Base-by-base conservation (phyloP, 805 yeast genomes). In the Candida pseudofarinosa region DNA sequence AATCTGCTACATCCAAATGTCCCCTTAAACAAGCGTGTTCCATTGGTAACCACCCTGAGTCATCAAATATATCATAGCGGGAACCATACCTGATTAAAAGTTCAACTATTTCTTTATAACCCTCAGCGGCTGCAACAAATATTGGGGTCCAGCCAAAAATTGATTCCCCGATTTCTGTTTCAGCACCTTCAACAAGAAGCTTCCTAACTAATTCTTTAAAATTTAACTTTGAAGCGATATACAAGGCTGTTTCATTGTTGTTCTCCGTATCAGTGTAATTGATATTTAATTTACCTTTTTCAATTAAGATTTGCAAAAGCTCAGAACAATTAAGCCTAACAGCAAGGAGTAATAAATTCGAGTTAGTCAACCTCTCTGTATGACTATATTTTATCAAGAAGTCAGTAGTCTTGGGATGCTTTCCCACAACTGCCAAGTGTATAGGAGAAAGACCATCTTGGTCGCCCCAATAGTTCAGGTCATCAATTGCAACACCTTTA, bases 1-100 rank as follows among this genome's bases (percentile, higher is more conserved):
- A 52, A 40, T 79, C 79, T 1, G 93, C 83, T 31, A 88, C 77
- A 2, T 69, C 73, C 44, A 90, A 65, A 59, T 89, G 95, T 4
- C 98, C 98, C 53, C 97, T 75, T 37, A 91, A 69, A 38, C 88
- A 83, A 0, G 97, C 97, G 62, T 91, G 98, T 56, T 91, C 98
- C 81, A 88, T 81, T n/a, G 98, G 96, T 15, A 88, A 80, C 98
- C 98, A 91, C 0, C 97, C 97, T 40, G 93, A 83, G 37, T 80
- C 83, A 65, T 91, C 98, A 14, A 76, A 72, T 19, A 70, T 63
- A 35, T 77, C 74, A 44, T 67, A 77, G 5, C 71, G 65, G 4
- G 88, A 85, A 16, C 79, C 80, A 35, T 71, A 56, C 0, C 66
- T 63, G 20, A 83, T 60, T 47, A 91, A 69, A 6, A 76, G 46